Evolutionary conservation across 768 basidiomycete genomes (phyloP).

Genomic region (Galerina sulciceps): DNA sequence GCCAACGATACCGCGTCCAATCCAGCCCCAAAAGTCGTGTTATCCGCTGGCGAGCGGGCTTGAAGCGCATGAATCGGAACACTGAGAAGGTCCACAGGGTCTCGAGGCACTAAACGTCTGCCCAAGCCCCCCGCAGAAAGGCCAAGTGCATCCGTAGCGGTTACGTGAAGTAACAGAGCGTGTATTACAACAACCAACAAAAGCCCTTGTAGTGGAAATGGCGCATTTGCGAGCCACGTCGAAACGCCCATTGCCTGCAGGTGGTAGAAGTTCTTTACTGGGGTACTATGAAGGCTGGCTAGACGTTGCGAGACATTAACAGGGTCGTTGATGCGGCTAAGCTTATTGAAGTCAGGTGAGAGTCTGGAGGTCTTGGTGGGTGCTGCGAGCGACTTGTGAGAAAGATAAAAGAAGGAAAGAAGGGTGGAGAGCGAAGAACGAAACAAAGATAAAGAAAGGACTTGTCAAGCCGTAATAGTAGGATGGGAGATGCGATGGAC

Average conservation of each 20-base stretch:
- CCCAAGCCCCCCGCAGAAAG: slow-evolving; percentile 10
- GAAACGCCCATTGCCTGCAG: neutral
- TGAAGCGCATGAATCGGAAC: slow-evolving; percentile 31
- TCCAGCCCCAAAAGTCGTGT: slow-evolving; percentile 37
- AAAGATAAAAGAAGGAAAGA: neutral
- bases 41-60: slow-evolving; percentile 27
- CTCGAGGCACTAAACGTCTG: slow-evolving; percentile 23
- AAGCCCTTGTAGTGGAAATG: neutral
- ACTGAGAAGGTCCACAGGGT: slow-evolving; percentile 30
- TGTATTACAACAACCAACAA: slow-evolving; percentile 4
- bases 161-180: slow-evolving; percentile 14
- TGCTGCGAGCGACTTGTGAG: neutral
- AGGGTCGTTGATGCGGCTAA: slow-evolving; percentile 1
- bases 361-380: neutral
- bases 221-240: neutral
- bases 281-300: neutral
- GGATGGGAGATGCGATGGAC: neutral
- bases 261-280: neutral
- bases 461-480: slow-evolving; percentile 1
- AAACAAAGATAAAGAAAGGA: slow-evolving; percentile 6
- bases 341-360: slow-evolving; percentile 1
- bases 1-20: slow-evolving; percentile 50
- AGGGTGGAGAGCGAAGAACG: neutral
- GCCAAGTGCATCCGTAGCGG: neutral
- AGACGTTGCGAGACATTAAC: neutral